Evolutionary conservation across 177 flowering plant species (phyloP), one percentile per base, ranked within the genome.

Genomic region (Telopea speciosissima): DNA sequence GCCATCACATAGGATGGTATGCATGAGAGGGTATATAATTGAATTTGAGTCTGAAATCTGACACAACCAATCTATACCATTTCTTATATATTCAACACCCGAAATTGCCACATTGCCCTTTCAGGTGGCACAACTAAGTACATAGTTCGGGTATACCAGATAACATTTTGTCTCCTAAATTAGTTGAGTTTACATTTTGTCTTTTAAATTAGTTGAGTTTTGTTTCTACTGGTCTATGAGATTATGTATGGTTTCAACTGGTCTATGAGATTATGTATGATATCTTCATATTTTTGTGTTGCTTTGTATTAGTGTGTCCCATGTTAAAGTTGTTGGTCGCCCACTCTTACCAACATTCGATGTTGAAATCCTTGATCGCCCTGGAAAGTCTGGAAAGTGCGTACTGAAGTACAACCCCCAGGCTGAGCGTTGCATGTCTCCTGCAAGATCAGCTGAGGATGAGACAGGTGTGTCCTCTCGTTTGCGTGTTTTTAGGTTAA

Each of bases 251-350:
- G 40, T 36, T 22, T 54, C 54, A 60, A 8, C 54, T 54, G 49
- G 40, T 28, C 11, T 70, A 49, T 49, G 54, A 49, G 5, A 36
- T 4, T 36, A 36, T 36, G 6, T 36, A 36, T 36, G 7, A n/a
- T n/a, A 8, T 1, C 40, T 36, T 36, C 40, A 36, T 36, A 36
- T 36, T 36, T 36, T 8, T 36, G 40, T 0, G 6, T 36, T 36
- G 40, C 6, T 8, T 33, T 36, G 19, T 49, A 13, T 61, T 77
- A 89, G 94, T 67, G 77, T 89, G 61, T 76, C 85, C 44, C 85
- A 88, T 75, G 94, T 84, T 67, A 84, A 86, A 81, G 89, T 76
- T 62, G 70, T 82, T 24, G 94, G 92, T 13, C 76, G 83, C 33
- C 78, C 85, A 25, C 84, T 88, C 28, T 77, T 70, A 24, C 79